Base-by-base conservation (phyloP, 805 yeast species). In the Candida sakaeoensis region DNA sequence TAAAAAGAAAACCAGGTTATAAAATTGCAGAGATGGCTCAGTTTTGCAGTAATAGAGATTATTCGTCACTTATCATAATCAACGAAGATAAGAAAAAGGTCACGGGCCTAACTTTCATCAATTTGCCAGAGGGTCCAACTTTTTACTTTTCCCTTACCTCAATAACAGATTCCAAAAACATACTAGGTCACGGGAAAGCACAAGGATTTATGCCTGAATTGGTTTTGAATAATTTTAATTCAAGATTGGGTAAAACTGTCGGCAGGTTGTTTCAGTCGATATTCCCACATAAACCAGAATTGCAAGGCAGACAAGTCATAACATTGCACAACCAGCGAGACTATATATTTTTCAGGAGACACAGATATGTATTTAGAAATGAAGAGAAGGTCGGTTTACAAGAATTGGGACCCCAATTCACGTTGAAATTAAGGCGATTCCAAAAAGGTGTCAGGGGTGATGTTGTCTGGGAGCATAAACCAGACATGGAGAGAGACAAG, bases 271-370 rank as follows among this genome's bases (percentile, higher is more conserved):
- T 93, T 66, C 97, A 90, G 60, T 79, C 95, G 1, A 69, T 93
- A 30, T 88, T 91, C 64, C 99, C 99, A 8, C 90, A 85, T 44
- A 76, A 77, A 44, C 99, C 99, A 1, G 97, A 93, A 56, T 78
- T 93, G 51, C 85, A 85, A 60, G 99, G 99, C 21, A 77, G 99
- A 54, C 97, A 93, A 59, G 99, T 88, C 33, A 83, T 93, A 21
- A 93, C 99, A 0, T 65, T 93, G 57, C 99, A 93, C 60, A 93
- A 93, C 59, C 99, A 93, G 61, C 76, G 99, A 70, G 99, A 93
- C 61, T 93, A 75, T 59, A 85, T 93, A 31, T 93, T 93, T 54
- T 91, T 93, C 73, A 77, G 99, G 66, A 79, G 97, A 65, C 99
- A 93, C 58, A 77, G 99, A 54, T 93, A 93, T 53, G 70, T 88